These are phyloP conservation scores for Trametes pubescens DNA, from an alignment of 1,284 basidiomycete species.

Conservation along the genomic window DNA sequence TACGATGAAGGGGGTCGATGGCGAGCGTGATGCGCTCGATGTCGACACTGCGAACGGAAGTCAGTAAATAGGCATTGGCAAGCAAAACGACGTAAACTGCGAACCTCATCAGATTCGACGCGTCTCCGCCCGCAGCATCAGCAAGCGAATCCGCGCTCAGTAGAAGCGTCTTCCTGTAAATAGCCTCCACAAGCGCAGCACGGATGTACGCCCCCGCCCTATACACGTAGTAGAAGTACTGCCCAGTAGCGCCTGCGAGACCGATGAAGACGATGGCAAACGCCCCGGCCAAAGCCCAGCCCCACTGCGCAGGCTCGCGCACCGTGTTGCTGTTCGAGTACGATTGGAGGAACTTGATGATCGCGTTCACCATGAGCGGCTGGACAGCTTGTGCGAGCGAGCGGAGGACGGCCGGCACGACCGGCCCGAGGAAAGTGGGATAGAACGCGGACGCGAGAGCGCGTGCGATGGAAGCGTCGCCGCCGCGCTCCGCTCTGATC, in stretches of 20 bases:
- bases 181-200: conserved; percentile 12
- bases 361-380: conserved; percentile 12
- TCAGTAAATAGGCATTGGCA: neutral
- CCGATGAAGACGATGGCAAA: conserved; percentile 16
- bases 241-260: conserved; percentile 9
- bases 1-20: conserved; percentile 10
- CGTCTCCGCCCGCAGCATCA: conserved; percentile 13
- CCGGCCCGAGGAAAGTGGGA: conserved; percentile 9
- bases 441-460: neutral
- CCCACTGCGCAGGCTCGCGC: conserved; percentile 12
- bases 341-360: conserved; percentile 15
- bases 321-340: neutral
- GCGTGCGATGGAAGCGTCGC: conserved; percentile 9
- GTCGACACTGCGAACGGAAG: neutral
- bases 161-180: conserved; percentile 11
- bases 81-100: neutral
- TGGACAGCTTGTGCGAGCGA: conserved; percentile 14
- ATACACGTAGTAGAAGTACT: conserved; percentile 18
- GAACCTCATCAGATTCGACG: conserved; percentile 15
- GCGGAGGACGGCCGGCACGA: conserved; percentile 3
- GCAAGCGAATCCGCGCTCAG: conserved; percentile 11
- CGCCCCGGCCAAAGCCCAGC: conserved; percentile 9
- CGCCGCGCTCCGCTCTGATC: conserved; percentile 1
- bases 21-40: conserved; percentile 17
- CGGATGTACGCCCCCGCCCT: conserved; percentile 7